Percentiles rank a stretch among this genome's conserved stretches.
Conservation (phyloP, 164 flowering plant genomes). For the Hamamelis virginiana region DNA sequence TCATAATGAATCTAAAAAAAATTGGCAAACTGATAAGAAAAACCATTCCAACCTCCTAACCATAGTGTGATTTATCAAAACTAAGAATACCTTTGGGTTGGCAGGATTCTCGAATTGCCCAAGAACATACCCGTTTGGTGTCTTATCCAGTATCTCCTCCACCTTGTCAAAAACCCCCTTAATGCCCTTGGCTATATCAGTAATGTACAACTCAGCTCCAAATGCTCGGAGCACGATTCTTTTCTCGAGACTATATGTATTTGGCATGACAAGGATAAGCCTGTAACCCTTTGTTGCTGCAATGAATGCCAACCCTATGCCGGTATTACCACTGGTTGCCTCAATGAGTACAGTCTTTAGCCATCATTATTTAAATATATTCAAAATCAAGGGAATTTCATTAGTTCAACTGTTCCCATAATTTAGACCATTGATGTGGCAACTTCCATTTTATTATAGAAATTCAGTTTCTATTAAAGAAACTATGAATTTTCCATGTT, state of each 20-base stretch:
- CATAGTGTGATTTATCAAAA: not conserved
- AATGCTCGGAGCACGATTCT: conserved; percentile 51
- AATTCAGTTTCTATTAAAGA: no score
- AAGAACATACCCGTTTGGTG: conserved; percentile 47
- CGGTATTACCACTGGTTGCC: conserved; percentile 62
- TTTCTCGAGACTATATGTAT: conserved; percentile 50
- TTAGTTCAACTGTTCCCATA: conserved; percentile 2
- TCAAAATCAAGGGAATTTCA: not conserved
- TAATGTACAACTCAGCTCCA: conserved; percentile 59
- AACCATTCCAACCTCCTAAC: not conserved
- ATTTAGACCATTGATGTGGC: not conserved
- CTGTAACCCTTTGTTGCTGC: conserved; percentile 61
- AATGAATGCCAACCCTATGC: conserved; percentile 60
- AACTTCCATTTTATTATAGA: no score
- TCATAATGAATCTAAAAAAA: conserved; percentile 50
- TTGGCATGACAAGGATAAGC: conserved; percentile 56
- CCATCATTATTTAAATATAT: not conserved
- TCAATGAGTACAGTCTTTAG: conserved; percentile 51
- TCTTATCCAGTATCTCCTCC: conserved; percentile 42
- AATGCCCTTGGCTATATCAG: conserved; percentile 53
- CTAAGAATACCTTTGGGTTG: conserved; percentile 45
- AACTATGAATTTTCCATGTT: no score
- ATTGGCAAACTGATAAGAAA: not conserved
- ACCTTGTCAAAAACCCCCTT: conserved; percentile 54
- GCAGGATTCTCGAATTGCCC: conserved; percentile 64